Evolutionary conservation across 306 rosid genomes (phyloP).

Genomic region (Carpinus viminea): DNA sequence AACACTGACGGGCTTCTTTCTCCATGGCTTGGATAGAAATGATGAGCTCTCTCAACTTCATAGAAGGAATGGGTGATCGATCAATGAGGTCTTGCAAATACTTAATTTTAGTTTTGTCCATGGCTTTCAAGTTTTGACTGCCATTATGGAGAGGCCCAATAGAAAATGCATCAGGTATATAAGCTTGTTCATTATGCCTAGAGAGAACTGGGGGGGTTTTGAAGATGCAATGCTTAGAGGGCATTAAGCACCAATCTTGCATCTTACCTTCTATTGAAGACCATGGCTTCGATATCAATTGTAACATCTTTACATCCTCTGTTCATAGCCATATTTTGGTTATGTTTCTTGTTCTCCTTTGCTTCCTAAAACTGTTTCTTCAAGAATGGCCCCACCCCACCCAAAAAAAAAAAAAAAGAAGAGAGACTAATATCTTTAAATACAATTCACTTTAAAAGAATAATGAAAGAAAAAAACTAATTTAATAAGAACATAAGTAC

Average conservation of each 20-base stretch:
- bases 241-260: no score
- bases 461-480: no score
- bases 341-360: no score
- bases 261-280: not conserved
- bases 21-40: not conserved
- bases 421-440: no score
- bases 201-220: slow-evolving; percentile 15
- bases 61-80: not conserved
- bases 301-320: no score
- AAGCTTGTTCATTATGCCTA: not conserved
- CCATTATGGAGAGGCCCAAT: slow-evolving; percentile 25
- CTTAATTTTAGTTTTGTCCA: slow-evolving; percentile 7
- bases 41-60: not conserved
- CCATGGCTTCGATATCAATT: no score
- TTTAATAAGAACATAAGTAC: no score
- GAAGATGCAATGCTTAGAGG: slow-evolving; percentile 24
- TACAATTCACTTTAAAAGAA: no score
- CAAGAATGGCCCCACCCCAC: no score
- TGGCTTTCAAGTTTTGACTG: not conserved
- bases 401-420: no score
- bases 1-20: not conserved
- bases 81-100: not conserved
- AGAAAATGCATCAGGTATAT: slow-evolving; percentile 3
- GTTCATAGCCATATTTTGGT: no score
- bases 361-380: no score